These are phyloP conservation scores for Diospyros lotus DNA, from an alignment of 148 eudicot species.

Conservation along the genomic window DNA sequence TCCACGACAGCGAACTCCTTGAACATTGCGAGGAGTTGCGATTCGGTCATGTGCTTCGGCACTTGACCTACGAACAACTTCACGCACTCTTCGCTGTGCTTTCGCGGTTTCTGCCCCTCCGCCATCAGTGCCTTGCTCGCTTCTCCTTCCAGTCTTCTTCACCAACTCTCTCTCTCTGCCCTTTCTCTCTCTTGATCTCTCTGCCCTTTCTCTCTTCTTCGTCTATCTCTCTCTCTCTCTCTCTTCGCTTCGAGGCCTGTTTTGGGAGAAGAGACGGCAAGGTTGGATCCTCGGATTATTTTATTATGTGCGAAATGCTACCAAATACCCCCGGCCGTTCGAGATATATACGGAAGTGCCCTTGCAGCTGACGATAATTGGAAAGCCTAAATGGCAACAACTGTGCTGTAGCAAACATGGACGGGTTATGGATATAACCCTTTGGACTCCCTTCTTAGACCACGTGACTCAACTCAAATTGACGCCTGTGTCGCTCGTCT, in stretches of 20 bases:
- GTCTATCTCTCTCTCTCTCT: conserved; percentile 16
- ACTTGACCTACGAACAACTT: conserved; percentile 94
- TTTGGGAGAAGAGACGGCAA: conserved; percentile 36
- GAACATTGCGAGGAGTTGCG: conserved; percentile 59
- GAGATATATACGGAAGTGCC: conserved; percentile 8
- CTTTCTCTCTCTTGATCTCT: not conserved
- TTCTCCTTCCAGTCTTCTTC: conserved; percentile 23
- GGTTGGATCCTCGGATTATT: conserved; percentile 35
- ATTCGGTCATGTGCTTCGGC: conserved; percentile 77
- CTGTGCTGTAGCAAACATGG: not conserved
- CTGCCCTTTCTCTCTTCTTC: not conserved
- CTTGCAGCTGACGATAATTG: not conserved
- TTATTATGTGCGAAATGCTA: not conserved
- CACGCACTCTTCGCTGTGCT: conserved; percentile 70
- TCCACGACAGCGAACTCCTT: conserved; percentile 69
- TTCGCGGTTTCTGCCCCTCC: conserved; percentile 32
- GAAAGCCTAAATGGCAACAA: too few relatives aligned
- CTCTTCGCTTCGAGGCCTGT: conserved; percentile 8
- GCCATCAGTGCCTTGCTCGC: conserved; percentile 41
- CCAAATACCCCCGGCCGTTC: not conserved
- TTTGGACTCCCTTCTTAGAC: too few relatives aligned
- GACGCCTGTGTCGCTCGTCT: too few relatives aligned
- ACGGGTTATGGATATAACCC: not conserved
- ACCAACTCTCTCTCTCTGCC: conserved; percentile 11
- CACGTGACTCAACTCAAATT: too few relatives aligned